Base-by-base conservation (phyloP, 2,329 filamentous ascomycete genomes). In the Fusarium sp. region DNA sequence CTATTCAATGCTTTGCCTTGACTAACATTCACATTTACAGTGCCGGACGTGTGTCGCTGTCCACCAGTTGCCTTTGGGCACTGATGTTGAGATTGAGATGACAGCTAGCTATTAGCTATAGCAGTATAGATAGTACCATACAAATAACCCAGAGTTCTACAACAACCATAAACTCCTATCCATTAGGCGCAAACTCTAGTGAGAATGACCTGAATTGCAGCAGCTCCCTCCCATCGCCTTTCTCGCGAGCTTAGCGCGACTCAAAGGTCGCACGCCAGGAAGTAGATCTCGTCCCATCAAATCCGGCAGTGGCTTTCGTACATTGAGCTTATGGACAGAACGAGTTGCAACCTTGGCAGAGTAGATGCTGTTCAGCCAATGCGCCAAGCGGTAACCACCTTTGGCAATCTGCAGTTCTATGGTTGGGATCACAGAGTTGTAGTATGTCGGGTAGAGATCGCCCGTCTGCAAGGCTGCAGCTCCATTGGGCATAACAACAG, bases 51-150 rank as follows among this genome's bases (percentile, higher is more conserved):
- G 58, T 17, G 58, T 69, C 7, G 65, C 67, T 41, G 52, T 69
- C 5, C 32, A 70, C 5, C 51, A 65, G 18, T 32, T 70, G 1
- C 66, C 59, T 22, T 17, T 55, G 8, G 17, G 34, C 5, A 70
- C 66, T 2, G 67, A 64, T 44, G 66, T 70, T 15, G 67, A 70
- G 28, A 64, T 69, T 41, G 65, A 70, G 26, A 26, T 62, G 17
- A 57, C n/a, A 17, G 56, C 44, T 28, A 68, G 44, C 36, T 62
- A 52, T 24, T 4, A 34, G 10, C 10, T 9, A 9, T n/a, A 38
- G 7, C 2, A 17, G 11, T 28, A 10, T 18, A 15, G 0, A 20
- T 20, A 14, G 8, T 24, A 24, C 8, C 3, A 14, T 2, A 7
- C 3, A 32, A 2, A 24, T 32, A 18, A 20, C 47, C 20, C 5